phyloP scores from a whole-genome alignment of 2,329 filamentous ascomycete species.

The Clathrospora elynae region DNA sequence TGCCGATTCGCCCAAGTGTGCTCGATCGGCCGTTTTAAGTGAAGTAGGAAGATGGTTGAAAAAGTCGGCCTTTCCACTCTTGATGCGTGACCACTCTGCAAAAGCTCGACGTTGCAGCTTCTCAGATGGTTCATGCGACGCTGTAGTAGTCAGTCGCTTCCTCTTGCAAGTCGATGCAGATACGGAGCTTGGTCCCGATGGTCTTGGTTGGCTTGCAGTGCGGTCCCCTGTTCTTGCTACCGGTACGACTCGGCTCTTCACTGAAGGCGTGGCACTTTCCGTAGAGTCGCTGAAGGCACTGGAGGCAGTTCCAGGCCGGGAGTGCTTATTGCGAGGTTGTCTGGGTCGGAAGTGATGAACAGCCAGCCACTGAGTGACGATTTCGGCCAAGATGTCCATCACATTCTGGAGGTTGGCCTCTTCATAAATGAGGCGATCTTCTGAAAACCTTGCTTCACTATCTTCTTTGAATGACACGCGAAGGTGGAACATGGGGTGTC shows the following conservation, averaged over 20 bases:
- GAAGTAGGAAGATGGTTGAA: constrained; percentile 32
- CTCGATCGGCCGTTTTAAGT: constrained; percentile 4
- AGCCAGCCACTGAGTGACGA: constrained; percentile 75
- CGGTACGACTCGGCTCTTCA: neutral
- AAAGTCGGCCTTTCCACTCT: constrained; percentile 47
- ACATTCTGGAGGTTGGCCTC: constrained; percentile 58
- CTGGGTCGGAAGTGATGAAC: constrained; percentile 70
- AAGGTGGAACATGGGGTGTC: constrained; percentile 90
- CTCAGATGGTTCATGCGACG: constrained; percentile 1
- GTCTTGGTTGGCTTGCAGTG: neutral
- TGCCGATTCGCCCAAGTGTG: too few relatives aligned
- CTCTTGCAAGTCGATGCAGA: constrained; percentile 22
- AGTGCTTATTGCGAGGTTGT: constrained; percentile 27
- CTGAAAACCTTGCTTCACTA: constrained; percentile 10
- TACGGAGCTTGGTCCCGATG: neutral
- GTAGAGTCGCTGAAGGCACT: neutral
- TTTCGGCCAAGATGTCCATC: constrained; percentile 67
- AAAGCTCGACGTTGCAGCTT: constrained; percentile 28
- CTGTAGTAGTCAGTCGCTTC: constrained; percentile 15
- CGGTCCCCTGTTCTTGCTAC: neutral
- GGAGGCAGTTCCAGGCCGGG: constrained; percentile 6
- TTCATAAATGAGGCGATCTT: constrained; percentile 31
- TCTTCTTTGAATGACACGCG: constrained; percentile 58
- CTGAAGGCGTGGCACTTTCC: neutral
- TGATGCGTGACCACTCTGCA: constrained; percentile 52